phyloP scores from a whole-genome alignment of 768 basidiomycete genomes.

The Pisolithus orientalis region DNA sequence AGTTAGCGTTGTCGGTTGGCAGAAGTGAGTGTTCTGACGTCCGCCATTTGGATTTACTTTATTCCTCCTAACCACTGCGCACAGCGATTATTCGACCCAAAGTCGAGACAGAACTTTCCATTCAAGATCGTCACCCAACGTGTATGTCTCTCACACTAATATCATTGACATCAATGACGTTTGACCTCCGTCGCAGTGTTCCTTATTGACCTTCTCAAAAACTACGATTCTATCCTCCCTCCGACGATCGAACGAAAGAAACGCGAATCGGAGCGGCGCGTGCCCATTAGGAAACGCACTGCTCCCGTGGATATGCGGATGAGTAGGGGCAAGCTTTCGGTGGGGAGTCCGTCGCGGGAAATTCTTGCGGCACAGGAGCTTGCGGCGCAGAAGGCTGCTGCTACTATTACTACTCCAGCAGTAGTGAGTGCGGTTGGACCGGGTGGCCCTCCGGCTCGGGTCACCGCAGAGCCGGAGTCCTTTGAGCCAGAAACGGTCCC shows the following conservation, averaged over 20 bases:
- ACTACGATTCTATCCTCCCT: slow-evolving; percentile 70
- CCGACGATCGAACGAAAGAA: slow-evolving; percentile 81
- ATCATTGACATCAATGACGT: background rate
- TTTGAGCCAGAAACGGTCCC: slow-evolving; percentile 1
- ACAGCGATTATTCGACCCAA: slow-evolving; percentile 79
- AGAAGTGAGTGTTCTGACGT: slow-evolving; percentile 51
- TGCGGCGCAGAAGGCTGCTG: slow-evolving; percentile 47
- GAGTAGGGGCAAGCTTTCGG: slow-evolving; percentile 69
- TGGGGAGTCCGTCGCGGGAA: slow-evolving; percentile 63
- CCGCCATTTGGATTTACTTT: background rate
- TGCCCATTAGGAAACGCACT: slow-evolving; percentile 81
- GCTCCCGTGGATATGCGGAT: slow-evolving; percentile 85
- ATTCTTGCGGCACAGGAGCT: slow-evolving; percentile 62
- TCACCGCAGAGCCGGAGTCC: slow-evolving; percentile 12
- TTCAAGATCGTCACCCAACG: slow-evolving; percentile 86
- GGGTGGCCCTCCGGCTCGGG: slow-evolving; percentile 10
- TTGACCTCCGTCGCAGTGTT: slow-evolving; percentile 44
- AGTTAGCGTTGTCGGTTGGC: slow-evolving; percentile 83
- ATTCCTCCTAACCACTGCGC: background rate
- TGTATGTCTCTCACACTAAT: slow-evolving; percentile 30
- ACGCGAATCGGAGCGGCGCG: slow-evolving; percentile 78
- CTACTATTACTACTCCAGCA: slow-evolving; percentile 18
- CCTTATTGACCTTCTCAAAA: slow-evolving; percentile 78
- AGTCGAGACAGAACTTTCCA: slow-evolving; percentile 73
- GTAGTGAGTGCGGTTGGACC: slow-evolving; percentile 12